These are phyloP conservation scores for Solanum lignicaule DNA, from an alignment of 257 asterid species.

Conservation along the genomic window DNA sequence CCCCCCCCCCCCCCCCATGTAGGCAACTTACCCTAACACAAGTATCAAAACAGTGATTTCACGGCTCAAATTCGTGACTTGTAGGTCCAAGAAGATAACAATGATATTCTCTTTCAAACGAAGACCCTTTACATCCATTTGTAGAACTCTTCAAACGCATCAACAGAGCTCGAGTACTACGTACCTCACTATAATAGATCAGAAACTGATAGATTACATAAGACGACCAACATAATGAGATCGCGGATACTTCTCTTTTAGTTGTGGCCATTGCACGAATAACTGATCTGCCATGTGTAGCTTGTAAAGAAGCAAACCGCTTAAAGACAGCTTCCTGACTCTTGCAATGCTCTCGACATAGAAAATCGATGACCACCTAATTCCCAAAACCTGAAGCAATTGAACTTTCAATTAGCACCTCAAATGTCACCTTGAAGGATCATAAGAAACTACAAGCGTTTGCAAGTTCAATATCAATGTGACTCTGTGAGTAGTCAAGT, in stretches of 20 bases:
- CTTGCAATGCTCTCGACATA: constrained; percentile 95
- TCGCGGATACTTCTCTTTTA: constrained; percentile 64
- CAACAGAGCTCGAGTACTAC: neutral
- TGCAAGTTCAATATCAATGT: neutral
- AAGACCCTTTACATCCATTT: neutral
- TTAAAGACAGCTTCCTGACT: constrained; percentile 79
- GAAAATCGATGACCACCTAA: constrained; percentile 82
- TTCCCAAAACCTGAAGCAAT: constrained; percentile 45
- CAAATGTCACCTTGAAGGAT: neutral
- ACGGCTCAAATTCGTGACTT: too few relatives aligned
- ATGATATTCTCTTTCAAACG: neutral
- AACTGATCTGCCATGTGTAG: constrained; percentile 75
- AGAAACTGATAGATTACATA: constrained; percentile 30
- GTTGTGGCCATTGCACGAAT: constrained; percentile 92
- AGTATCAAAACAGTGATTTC: too few relatives aligned
- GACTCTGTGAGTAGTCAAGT: neutral
- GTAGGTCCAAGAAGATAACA: neutral
- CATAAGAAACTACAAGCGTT: neutral
- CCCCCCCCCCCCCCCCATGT: too few relatives aligned
- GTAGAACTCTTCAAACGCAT: neutral
- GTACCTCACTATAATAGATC: neutral
- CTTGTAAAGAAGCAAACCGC: constrained; percentile 72
- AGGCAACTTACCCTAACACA: too few relatives aligned
- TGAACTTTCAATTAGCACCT: neutral
- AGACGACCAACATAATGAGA: constrained; percentile 79